Base-by-base conservation (phyloP, 78 protist species). In the Speleostelium caveatum region DNA sequence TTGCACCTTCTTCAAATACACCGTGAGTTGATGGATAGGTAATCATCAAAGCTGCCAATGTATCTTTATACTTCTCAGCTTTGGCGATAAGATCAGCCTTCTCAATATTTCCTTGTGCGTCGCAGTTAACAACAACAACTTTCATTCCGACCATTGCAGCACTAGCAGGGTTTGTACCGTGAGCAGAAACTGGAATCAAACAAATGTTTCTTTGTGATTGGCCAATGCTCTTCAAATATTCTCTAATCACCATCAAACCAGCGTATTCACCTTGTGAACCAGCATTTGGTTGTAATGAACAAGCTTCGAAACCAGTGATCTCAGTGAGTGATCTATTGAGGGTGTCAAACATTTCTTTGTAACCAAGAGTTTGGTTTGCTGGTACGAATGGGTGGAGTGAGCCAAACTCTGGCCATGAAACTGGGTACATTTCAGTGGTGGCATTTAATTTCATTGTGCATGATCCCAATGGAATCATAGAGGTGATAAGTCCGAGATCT, bases 121-220 rank as follows among this genome's bases (percentile, higher is more conserved):
- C 96, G 73, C 97, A 96, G 85, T 73, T 61, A 33, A 79, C 85
- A 22, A 74, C 76, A 2, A 92, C 94, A 19, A 86, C 72, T 83
- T 94, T 93, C 93, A 95, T 63, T 24, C 96, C 96, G 38, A 75
- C 87, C 98, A 98, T 89, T n/a, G 45, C 96, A 6, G 99, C 99
- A 10, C 96, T 85, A 3, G 99, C 99, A 17, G 99, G 99, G 88
- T 99, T 99, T 58, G 99, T 99, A 55, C 99, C 99, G 96, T 98
- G 99, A 1, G 99, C 99, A 22, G 97, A 90, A 21, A 71, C 76
- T 33, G 99, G 99, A 83, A 99, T 97, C 45, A 99, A 66, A 89
- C 99, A 99, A 71, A 98, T 93, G 69, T 98, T 66, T 68, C 99
- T 93, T 67, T 99, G 92, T 32, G 51, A 19, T 45, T 96, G 95